phyloP scores from a whole-genome alignment of 345 rosid species.

The Xanthoceras sorbifolium region DNA sequence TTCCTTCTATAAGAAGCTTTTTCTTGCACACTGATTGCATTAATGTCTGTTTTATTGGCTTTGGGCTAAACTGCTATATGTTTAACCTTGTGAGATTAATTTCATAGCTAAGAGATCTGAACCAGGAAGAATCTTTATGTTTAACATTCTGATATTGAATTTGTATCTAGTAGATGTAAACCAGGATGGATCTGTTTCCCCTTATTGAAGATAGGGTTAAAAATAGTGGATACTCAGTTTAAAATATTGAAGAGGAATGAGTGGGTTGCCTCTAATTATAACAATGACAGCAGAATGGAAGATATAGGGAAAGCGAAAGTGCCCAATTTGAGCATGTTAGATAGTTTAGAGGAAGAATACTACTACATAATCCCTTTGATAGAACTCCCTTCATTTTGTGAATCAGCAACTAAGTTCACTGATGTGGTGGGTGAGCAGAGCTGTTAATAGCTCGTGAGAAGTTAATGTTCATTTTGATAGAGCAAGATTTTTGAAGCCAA shows the following conservation, averaged over 20 bases:
- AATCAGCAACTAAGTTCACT: not conserved
- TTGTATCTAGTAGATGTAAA: not conserved
- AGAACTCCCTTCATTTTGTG: not conserved
- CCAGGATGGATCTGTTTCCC: not conserved
- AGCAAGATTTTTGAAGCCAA: not conserved
- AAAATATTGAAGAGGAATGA: not conserved
- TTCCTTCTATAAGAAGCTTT: not conserved
- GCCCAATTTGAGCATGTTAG: not conserved
- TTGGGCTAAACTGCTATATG: not conserved
- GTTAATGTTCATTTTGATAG: not conserved
- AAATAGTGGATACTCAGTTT: not conserved
- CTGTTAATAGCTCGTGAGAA: not conserved
- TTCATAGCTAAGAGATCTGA: not conserved
- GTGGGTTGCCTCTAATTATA: not conserved
- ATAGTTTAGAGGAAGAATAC: not conserved
- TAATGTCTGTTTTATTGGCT: not conserved
- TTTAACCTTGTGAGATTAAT: not conserved
- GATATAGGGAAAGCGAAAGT: not conserved
- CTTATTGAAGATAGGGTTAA: not conserved
- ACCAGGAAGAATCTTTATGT: conserved; percentile 1
- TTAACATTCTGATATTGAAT: not conserved
- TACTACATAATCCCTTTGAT: not conserved
- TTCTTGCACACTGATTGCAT: not conserved
- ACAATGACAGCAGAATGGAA: not conserved
- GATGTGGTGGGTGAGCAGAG: not conserved